Conservation (phyloP, 208 protist genomes). For the Hexamita inflata region DNA sequence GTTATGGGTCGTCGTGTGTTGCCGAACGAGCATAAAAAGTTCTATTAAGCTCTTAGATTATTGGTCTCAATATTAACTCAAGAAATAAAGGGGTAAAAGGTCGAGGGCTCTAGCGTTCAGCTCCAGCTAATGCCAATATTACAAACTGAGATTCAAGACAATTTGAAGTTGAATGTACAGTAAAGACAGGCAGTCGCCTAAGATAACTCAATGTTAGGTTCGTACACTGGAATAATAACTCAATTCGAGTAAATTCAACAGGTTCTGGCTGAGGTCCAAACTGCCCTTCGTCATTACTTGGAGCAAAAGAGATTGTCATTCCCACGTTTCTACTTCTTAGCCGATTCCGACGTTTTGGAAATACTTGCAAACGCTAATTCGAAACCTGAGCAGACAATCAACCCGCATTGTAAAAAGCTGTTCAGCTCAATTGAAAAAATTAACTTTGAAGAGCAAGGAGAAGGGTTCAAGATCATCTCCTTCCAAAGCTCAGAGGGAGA, state of each 20-base stretch:
- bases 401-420: not conserved
- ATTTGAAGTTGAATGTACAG: not conserved
- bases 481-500: not conserved
- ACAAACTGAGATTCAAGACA: not conserved
- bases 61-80: not conserved
- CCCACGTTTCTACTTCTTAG: constrained; percentile 97
- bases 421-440: constrained; percentile 16
- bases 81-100: not conserved
- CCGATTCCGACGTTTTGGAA: constrained; percentile 97
- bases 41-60: not conserved
- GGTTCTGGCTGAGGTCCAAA: constrained; percentile 16
- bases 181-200: no score
- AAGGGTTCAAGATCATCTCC: not conserved
- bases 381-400: constrained; percentile 4
- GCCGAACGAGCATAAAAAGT: not conserved
- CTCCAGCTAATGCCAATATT: not conserved
- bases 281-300: constrained; percentile 77
- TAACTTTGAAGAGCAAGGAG: not conserved
- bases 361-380: constrained; percentile 62
- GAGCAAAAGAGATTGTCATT: constrained; percentile 82
- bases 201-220: not conserved
- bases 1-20: constrained; percentile 12
- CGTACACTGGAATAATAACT: not conserved
- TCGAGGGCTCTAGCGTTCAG: not conserved
- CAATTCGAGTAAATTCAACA: not conserved